These are phyloP conservation scores for Digitaria exilis DNA, from an alignment of 202 grass and related monocot species.

Conservation along the genomic window DNA sequence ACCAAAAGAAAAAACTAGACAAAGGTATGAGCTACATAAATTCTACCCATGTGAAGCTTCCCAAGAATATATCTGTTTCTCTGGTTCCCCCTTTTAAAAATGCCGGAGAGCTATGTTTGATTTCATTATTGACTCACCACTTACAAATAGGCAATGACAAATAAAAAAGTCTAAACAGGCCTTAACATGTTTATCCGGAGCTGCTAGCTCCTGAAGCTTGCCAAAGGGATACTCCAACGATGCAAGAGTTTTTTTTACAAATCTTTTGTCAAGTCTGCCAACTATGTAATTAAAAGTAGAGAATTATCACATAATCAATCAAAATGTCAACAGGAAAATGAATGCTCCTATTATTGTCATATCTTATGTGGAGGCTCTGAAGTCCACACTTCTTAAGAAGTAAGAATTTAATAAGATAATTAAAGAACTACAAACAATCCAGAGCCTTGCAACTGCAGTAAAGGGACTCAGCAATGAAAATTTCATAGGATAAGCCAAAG, in stretches of 20 bases:
- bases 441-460: slow-evolving; percentile 3
- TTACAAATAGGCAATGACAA: not conserved
- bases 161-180: not conserved
- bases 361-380: not conserved
- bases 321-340: slow-evolving; percentile 4
- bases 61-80: not conserved
- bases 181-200: not conserved
- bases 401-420: not conserved
- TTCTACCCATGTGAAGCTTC: slow-evolving; percentile 18
- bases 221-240: not conserved
- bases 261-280: not conserved
- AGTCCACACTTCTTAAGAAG: slow-evolving; percentile 2
- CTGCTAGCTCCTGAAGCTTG: not conserved
- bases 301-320: slow-evolving; percentile 1
- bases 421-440: not conserved
- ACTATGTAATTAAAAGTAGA: slow-evolving; percentile 28
- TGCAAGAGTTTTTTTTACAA: slow-evolving; percentile 18
- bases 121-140: not conserved
- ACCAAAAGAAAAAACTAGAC: slow-evolving; percentile 27
- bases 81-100: not conserved
- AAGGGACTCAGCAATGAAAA: not conserved
- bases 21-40: slow-evolving; percentile 5
- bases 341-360: not conserved
- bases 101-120: not conserved
- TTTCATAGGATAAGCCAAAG: not conserved